phyloP scores from a whole-genome alignment of 2,329 filamentous ascomycete species.

The Byssoonygena ceratinophila region DNA sequence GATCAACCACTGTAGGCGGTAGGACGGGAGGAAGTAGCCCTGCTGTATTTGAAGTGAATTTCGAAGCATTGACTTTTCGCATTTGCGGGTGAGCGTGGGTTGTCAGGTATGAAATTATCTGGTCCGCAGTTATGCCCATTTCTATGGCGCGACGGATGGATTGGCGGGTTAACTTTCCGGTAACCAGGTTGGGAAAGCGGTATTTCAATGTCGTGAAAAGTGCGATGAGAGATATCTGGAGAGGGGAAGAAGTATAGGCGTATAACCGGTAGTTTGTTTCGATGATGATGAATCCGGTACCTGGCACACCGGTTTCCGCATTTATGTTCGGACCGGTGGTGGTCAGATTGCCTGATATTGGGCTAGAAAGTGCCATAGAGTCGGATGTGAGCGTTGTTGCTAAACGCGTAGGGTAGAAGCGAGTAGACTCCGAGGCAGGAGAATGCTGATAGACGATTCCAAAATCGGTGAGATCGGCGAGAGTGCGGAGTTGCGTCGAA shows the following conservation, averaged over 20 bases:
- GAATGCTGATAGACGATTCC: slow-evolving; percentile 67
- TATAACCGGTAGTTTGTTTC: slow-evolving; percentile 98
- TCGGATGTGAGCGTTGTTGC: slow-evolving; percentile 82
- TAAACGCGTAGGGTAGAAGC: slow-evolving; percentile 81
- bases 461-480: slow-evolving; percentile 83
- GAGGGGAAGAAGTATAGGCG: slow-evolving; percentile 85
- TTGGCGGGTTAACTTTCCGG: slow-evolving; percentile 77
- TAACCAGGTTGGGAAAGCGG: slow-evolving; percentile 88
- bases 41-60: slow-evolving; percentile 31
- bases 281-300: slow-evolving; percentile 73
- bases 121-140: slow-evolving; percentile 84
- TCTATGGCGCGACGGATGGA: slow-evolving; percentile 80
- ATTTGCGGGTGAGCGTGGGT: slow-evolving; percentile 93
- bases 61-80: slow-evolving; percentile 48
- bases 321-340: slow-evolving; percentile 20
- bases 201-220: slow-evolving; percentile 82
- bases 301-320: slow-evolving; percentile 26
- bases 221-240: slow-evolving; percentile 87
- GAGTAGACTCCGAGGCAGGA: slow-evolving; percentile 32
- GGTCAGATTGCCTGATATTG: slow-evolving; percentile 54
- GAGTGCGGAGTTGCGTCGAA: slow-evolving; percentile 70
- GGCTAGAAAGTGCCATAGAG: slow-evolving; percentile 60
- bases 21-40: slow-evolving; percentile 53
- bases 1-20: slow-evolving; percentile 91
- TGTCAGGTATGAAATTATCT: slow-evolving; percentile 87